These are phyloP conservation scores for Hypoxylon sp. DNA, from an alignment of 2,329 filamentous ascomycete genomes.

Conservation along the genomic window DNA sequence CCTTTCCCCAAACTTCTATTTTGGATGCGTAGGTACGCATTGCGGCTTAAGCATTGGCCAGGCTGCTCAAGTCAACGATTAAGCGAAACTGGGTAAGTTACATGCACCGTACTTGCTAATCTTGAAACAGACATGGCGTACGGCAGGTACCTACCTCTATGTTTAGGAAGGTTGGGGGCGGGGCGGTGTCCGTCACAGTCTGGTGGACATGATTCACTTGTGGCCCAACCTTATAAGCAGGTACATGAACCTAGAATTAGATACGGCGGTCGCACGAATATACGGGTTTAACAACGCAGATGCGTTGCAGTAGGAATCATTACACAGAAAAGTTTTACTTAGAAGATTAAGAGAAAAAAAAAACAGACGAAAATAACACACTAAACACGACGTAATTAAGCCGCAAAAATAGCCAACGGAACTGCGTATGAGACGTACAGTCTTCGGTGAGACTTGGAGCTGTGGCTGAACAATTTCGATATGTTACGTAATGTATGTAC, in stretches of 20 bases:
- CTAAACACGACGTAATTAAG: not conserved
- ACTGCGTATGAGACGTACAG: not conserved
- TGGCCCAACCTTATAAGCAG: not conserved
- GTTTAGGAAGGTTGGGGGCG: constrained; percentile 13
- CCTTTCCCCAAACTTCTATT: constrained; percentile 35
- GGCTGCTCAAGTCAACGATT: not conserved
- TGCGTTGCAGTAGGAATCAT: not conserved
- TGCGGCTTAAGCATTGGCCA: constrained; percentile 12
- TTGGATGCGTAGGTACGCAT: constrained; percentile 9
- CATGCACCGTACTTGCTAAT: constrained; percentile 1
- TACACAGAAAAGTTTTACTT: not conserved
- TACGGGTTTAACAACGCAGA: not conserved
- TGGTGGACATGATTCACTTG: not conserved
- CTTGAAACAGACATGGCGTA: constrained; percentile 9
- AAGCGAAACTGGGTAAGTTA: not conserved
- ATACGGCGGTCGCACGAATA: not conserved
- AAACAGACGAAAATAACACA: not conserved
- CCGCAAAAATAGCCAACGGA: too few relatives aligned
- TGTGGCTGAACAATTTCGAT: constrained; percentile 13
- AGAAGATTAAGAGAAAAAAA: not conserved
- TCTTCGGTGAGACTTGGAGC: not conserved
- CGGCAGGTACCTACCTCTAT: constrained; percentile 4
- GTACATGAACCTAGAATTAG: constrained; percentile 2
- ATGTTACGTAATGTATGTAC: constrained; percentile 8
- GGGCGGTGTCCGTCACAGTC: not conserved